phyloP scores from a whole-genome alignment of 148 eudicot genomes.

The Bassia scoparia region DNA sequence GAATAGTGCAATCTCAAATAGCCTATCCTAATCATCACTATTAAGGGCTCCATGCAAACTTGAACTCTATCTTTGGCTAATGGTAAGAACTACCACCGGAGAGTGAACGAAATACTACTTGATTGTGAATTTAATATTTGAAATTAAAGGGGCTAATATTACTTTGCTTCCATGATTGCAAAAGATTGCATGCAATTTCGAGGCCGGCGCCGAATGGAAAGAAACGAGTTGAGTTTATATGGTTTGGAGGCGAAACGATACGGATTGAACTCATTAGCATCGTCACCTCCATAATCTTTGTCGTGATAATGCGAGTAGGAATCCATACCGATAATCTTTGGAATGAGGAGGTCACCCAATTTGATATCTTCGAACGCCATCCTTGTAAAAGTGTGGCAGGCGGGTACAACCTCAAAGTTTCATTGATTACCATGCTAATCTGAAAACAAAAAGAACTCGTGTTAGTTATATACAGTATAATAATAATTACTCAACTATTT shows the following conservation, averaged over 20 bases:
- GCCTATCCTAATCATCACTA: background rate
- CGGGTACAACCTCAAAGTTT: conserved; percentile 79
- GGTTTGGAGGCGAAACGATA: conserved; percentile 62
- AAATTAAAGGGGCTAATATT: conserved; percentile 65
- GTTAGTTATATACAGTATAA: background rate
- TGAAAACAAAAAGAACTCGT: conserved; percentile 15
- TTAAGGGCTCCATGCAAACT: conserved; percentile 58
- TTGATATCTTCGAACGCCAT: conserved; percentile 86
- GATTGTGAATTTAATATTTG: conserved; percentile 60
- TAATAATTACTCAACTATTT: too few species aligned
- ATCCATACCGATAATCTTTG: conserved; percentile 92
- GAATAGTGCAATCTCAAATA: background rate
- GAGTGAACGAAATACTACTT: conserved; percentile 70
- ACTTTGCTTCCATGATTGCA: conserved; percentile 89
- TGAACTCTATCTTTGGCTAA: conserved; percentile 88
- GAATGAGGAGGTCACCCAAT: conserved; percentile 67
- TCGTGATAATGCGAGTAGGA: conserved; percentile 87
- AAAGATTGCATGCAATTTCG: conserved; percentile 80
- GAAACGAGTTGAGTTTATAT: conserved; percentile 53
- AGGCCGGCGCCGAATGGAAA: conserved; percentile 80
- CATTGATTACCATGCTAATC: conserved; percentile 83
- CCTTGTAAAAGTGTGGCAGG: conserved; percentile 73
- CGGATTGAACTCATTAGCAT: conserved; percentile 76
- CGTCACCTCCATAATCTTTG: conserved; percentile 73
- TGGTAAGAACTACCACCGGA: conserved; percentile 16